Evolutionary conservation across 176 grass and related monocot genomes (phyloP), one percentile per base, ranked within the genome.

Genomic region (Neostapfia colusana): DNA sequence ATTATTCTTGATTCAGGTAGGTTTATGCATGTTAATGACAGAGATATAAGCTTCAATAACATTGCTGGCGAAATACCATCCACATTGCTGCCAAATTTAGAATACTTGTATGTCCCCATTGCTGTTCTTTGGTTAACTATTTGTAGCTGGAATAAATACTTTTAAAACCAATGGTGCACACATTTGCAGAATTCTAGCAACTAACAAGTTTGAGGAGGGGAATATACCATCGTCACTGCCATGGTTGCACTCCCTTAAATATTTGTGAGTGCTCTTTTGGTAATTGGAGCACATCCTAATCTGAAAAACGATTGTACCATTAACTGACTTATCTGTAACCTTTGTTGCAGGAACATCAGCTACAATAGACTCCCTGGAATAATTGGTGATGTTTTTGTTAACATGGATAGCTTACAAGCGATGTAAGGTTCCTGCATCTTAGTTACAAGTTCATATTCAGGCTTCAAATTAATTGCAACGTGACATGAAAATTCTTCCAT

Each of bases 311-410:
- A 60, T 79, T 66, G 66, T 68, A 73, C 24, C 74, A 35, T 78
- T 45, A 55, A 72, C 13, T 65, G 36, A 72, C 6, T 39, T 11
- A 65, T 53, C 49, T 69, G 16, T 73, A 75, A 67, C 63, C 24
- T 73, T n/a, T 72, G 39, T 61, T 27, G 11, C 77, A 97, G 93
- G 82, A 97, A 97, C 83, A 36, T 97, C 45, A 93, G 93, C 90
- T 63, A 85, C 65, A 97, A 97, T 65, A 84, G 50, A 44, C 83
- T 97, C 59, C 87, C 81, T 55, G 88, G 90, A 88, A 55, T 89
- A 82, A 77, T 97, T 71, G 88, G 88, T 74, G 86, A 93, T 87
- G 81, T 84, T 62, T 93, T 97, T 18, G 62, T 84, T 21, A 86
- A 92, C 63, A 87, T 92, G 82, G 80, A 79, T 83, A 85, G 40